Evolutionary conservation across 768 basidiomycete genomes (phyloP).

Genomic region (Roridomyces roridus): DNA sequence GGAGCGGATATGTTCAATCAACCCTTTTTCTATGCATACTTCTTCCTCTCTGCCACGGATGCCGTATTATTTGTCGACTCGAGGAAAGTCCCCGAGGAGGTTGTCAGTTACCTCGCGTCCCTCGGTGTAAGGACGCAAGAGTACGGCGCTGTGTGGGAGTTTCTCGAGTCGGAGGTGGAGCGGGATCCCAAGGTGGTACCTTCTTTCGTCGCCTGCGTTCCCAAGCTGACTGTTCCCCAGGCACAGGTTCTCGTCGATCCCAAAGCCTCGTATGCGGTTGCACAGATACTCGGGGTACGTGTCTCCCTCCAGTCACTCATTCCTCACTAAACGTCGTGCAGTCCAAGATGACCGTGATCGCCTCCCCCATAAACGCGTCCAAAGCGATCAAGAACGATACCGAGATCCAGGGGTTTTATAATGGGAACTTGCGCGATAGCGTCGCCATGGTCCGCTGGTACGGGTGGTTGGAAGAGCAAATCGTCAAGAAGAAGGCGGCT

Average conservation of each 20-base stretch:
- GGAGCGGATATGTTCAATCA: slow-evolving; percentile 76
- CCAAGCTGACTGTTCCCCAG: neutral
- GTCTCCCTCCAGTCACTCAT: neutral
- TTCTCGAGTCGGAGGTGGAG: slow-evolving; percentile 53
- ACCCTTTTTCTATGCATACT: slow-evolving; percentile 73
- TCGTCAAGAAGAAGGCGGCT: slow-evolving; percentile 20
- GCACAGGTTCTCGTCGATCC: slow-evolving; percentile 61
- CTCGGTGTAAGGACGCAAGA: slow-evolving; percentile 54
- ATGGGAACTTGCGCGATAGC: slow-evolving; percentile 72
- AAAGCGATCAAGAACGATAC: slow-evolving; percentile 63
- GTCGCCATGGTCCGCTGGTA: slow-evolving; percentile 61
- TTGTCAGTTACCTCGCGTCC: slow-evolving; percentile 46
- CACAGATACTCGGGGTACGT: slow-evolving; percentile 43
- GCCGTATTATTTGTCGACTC: slow-evolving; percentile 60
- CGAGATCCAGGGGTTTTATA: slow-evolving; percentile 73
- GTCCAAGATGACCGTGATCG: slow-evolving; percentile 38
- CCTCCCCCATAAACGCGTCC: slow-evolving; percentile 62
- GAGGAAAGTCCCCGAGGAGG: slow-evolving; percentile 49
- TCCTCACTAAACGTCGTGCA: slow-evolving; percentile 37
- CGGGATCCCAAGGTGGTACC: slow-evolving; percentile 54
- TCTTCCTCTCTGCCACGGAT: slow-evolving; percentile 53
- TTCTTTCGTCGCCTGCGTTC: neutral
- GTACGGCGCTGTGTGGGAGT: slow-evolving; percentile 57
- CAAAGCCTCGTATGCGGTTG: slow-evolving; percentile 64
- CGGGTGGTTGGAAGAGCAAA: slow-evolving; percentile 24